Base-by-base conservation (phyloP, 2,329 filamentous ascomycete species). In the Biscogniauxia sp. region DNA sequence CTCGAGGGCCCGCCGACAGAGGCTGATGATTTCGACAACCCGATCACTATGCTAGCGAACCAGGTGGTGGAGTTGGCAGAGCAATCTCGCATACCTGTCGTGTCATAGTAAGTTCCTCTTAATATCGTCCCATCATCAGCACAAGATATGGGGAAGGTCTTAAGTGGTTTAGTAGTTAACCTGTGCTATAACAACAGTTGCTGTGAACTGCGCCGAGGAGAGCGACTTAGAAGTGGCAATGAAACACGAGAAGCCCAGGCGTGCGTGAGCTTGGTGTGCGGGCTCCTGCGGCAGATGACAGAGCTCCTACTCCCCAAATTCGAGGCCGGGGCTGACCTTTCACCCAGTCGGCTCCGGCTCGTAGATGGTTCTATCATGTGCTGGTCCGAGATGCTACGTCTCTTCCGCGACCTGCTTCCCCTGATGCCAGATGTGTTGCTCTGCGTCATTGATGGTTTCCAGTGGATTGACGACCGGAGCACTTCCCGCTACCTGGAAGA, bases 181-280 rank as follows among this genome's bases (percentile, higher is more conserved):
- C 1, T 23, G 23, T 5, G 5, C 5, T 19, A 26, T 52, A 19
- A 20, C 1, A 6, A 11, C 37, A 64, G 60, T n/a, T 60, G 20
- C 55, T 64, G 62, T 20, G 60, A 64, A 19, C 28, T 64, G 23
- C 60, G 60, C 9, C 55, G 62, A 26, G 55, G 60, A 3, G 62
- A 62, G 28, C 25, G 6, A n/a, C 55, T 62, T 4, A 56, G 37
- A 53, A n/a, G 51, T 1, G 51, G 55, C 6, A 60, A 64, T 13
- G 51, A 49, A 11, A 58, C 62, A 19, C 60, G 62, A 1, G 62
- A 64, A 19, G 55, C 53, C 17, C 62, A 64, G 52, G 52, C 60
- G 26, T 58, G 53, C 28, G 53, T 60, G 1, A 49, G 28, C 28
- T 25, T 64, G n/a, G 20, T 57, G 52, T 64, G 32, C 52, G 53